Evolutionary conservation across 163 green algal species (phyloP), one percentile per base, ranked within the genome.

Genomic region (Chlorella variabilis): DNA sequence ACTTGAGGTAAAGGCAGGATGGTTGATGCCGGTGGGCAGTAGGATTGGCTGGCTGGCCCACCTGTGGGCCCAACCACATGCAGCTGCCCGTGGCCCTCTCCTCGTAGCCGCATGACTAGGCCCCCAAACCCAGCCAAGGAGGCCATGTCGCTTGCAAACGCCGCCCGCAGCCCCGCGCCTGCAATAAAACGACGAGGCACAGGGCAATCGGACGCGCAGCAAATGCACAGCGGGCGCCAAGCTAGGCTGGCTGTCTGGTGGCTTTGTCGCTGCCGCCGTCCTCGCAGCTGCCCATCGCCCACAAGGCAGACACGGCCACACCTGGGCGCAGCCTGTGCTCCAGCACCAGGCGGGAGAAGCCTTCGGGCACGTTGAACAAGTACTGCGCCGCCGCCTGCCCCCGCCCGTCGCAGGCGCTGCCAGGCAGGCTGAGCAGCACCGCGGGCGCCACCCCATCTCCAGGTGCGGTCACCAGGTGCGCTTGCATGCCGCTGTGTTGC

Each of bases 301-400:
- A n/a, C n/a, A n/a, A n/a, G n/a, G n/a, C n/a, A n/a, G n/a, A n/a
- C n/a, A 4, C 1, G 21, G 17, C 33, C 21, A 34, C 20, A 51
- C 73, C 73, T 18, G 94, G 93, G 0, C 94, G 85, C 27, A 89
- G 49, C n/a, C 85, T 86, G 79, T 98, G 93, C 87, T 98, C 94
- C 71, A 98, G 79, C 18, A 86, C 91, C n/a, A 98, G 88, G 0
- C 94, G 84, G 1, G 93, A 83, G 41, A 96, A 91, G 17, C 92
- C 93, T 38, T 97, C 93, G 1, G 94, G 93, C 8, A 85, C 92
- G 36, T 95, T 93, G 73, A 97, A 90, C 20, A 98, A 75, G 83
- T 97, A 96, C 89, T 98, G 92, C 2, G 75, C 56, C 17, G 18
- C 21, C 2, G 73, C 7, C 9, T 27, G 38, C 18, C 20, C 31